These are phyloP conservation scores for Protomyces inouyei DNA, from an alignment of 1,139 yeast genomes.

Conservation along the genomic window DNA sequence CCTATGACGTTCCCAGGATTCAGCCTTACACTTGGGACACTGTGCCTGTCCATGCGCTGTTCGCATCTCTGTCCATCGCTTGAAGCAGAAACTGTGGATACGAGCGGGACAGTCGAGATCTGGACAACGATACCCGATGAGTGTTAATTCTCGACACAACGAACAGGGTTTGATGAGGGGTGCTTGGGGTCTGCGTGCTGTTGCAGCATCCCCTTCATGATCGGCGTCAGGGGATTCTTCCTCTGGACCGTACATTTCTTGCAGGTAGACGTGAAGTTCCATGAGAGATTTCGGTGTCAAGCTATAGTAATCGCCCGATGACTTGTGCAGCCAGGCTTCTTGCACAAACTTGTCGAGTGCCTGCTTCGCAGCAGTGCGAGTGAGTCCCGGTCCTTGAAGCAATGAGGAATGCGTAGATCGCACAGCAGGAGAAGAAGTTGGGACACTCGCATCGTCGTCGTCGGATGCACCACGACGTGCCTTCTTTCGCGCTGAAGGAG, in stretches of 20 bases:
- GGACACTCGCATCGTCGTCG: background rate
- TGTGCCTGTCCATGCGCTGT: background rate
- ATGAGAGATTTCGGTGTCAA: slow-evolving; percentile 18
- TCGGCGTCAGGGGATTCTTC: background rate
- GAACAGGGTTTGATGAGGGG: background rate
- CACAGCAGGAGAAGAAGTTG: background rate
- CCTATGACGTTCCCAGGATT: background rate
- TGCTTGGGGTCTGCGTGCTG: slow-evolving; percentile 1
- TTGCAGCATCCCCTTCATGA: slow-evolving; percentile 6
- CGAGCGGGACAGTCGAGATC: slow-evolving; percentile 10
- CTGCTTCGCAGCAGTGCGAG: slow-evolving; percentile 1
- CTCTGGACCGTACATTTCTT: slow-evolving; percentile 2
- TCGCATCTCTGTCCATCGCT: background rate
- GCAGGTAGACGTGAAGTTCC: slow-evolving; percentile 21
- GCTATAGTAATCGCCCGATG: slow-evolving; percentile 7
- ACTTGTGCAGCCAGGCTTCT: slow-evolving; percentile 20
- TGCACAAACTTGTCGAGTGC: slow-evolving; percentile 18
- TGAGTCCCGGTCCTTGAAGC: background rate
- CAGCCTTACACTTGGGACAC: background rate
- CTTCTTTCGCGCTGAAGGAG: background rate
- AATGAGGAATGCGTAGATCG: background rate
- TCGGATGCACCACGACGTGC: background rate
- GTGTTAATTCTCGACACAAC: background rate
- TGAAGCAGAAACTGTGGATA: slow-evolving; percentile 9
- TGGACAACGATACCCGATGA: slow-evolving; percentile 22